Evolutionary conservation across 2,329 filamentous ascomycete species (phyloP).

Genomic region (Neofusicoccum sp.): DNA sequence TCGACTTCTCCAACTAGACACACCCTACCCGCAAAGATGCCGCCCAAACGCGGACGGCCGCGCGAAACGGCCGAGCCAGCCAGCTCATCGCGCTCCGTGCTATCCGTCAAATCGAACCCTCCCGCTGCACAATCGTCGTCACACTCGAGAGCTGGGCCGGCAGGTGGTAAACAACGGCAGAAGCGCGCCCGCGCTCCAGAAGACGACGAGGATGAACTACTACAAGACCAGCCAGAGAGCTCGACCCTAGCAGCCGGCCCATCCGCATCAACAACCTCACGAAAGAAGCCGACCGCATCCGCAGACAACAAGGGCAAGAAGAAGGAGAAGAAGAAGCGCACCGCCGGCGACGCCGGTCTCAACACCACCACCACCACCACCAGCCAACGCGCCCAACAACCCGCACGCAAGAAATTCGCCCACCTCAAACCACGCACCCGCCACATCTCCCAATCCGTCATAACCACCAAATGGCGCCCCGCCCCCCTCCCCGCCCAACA

Average conservation of each 20-base stretch:
- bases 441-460: slow-evolving; percentile 39
- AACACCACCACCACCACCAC: neutral
- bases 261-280: neutral
- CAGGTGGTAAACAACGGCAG: neutral
- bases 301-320: neutral
- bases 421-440: slow-evolving; percentile 39
- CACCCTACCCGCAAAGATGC: neutral
- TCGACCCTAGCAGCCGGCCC: neutral
- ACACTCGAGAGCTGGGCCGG: neutral
- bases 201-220: neutral
- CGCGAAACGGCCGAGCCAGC: neutral
- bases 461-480: slow-evolving; percentile 53
- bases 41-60: neutral
- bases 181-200: too few relatives aligned
- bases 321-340: neutral
- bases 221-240: neutral
- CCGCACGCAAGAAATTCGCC: slow-evolving; percentile 26
- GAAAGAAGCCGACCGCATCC: neutral
- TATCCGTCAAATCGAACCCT: slow-evolving; percentile 3
- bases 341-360: neutral
- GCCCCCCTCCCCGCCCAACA: slow-evolving; percentile 45
- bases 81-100: neutral
- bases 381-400: neutral
- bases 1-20: too few relatives aligned
- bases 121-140: neutral